Percentiles rank a stretch among this genome's conserved stretches.
Conservation (phyloP, 2,329 filamentous ascomycete genomes). For the Alternaria burnsii region DNA sequence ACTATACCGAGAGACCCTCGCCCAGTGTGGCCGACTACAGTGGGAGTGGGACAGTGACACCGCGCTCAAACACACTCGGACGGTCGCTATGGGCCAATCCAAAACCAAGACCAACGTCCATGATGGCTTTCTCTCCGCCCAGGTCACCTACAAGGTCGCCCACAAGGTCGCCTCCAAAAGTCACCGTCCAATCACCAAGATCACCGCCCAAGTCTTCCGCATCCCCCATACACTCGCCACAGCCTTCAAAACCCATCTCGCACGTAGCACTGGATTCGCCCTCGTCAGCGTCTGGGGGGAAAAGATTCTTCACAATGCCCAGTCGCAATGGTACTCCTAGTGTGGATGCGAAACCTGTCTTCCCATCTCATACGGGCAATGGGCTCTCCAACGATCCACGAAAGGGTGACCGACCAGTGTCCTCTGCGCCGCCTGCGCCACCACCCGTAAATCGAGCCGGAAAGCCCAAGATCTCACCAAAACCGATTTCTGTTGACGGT, state of each 20-base stretch:
- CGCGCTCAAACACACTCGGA: conserved; percentile 46
- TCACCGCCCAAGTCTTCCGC: conserved; percentile 66
- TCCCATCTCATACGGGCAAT: conserved; percentile 24
- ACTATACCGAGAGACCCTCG: conserved; percentile 31
- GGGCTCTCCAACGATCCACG: conserved; percentile 37
- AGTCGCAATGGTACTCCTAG: conserved; percentile 54
- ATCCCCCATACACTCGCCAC: conserved; percentile 44
- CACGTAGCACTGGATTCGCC: conserved; percentile 39
- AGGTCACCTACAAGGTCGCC: conserved; percentile 50
- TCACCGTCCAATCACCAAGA: conserved; percentile 74
- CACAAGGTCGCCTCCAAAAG: conserved; percentile 66
- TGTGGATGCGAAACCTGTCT: conserved; percentile 49
- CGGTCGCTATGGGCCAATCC: conserved; percentile 47
- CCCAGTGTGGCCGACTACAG: conserved; percentile 50
- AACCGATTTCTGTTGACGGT: conserved; percentile 48
- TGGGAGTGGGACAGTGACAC: conserved; percentile 40
- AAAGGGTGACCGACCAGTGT: conserved; percentile 50
- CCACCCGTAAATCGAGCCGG: conserved; percentile 83
- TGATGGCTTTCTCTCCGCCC: conserved; percentile 58
- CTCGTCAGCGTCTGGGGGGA: conserved; percentile 26
- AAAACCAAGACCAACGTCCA: conserved; percentile 56
- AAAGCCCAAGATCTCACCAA: conserved; percentile 72
- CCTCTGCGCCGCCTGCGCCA: conserved; percentile 58
- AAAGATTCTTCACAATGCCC: conserved; percentile 47
- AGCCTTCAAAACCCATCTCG: conserved; percentile 37